These are phyloP conservation scores for Pseudocercospora vitis DNA, from an alignment of 2,329 filamentous ascomycete genomes.

Conservation along the genomic window DNA sequence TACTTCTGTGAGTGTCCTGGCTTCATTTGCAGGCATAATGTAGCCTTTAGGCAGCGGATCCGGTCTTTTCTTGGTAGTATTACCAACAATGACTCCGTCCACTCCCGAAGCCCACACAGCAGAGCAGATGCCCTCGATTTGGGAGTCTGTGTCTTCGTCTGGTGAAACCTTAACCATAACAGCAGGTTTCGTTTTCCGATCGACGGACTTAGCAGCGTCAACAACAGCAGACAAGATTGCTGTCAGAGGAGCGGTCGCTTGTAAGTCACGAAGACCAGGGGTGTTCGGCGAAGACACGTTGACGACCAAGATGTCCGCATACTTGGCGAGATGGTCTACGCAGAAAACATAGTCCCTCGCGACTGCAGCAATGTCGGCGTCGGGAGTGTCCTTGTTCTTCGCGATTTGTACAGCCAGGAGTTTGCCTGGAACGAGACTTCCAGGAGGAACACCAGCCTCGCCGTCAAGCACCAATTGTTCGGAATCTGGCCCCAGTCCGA, in stretches of 20 bases:
- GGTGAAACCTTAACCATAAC: constrained; percentile 99
- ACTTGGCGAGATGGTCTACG: constrained; percentile 76
- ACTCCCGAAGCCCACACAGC: constrained; percentile 82
- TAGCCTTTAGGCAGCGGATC: constrained; percentile 68
- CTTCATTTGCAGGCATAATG: constrained; percentile 65
- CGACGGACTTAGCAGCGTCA: constrained; percentile 66
- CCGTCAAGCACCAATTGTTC: constrained; percentile 76
- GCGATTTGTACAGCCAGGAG: constrained; percentile 89
- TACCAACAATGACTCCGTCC: constrained; percentile 93
- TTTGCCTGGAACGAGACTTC: constrained; percentile 73
- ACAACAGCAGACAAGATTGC: constrained; percentile 80
- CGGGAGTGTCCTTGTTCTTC: constrained; percentile 93
- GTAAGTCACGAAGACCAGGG: constrained; percentile 81
- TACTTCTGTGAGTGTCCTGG: constrained; percentile 65
- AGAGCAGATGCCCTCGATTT: constrained; percentile 84
- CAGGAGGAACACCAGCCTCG: constrained; percentile 72
- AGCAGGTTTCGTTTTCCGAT: constrained; percentile 69
- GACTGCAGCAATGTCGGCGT: constrained; percentile 79
- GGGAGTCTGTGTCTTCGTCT: constrained; percentile 82
- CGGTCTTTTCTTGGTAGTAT: constrained; percentile 84
- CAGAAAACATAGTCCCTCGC: constrained; percentile 82
- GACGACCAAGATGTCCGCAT: constrained; percentile 94
- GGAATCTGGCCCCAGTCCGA: constrained; percentile 61
- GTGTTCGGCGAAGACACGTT: constrained; percentile 98
- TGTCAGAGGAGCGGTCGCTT: constrained; percentile 80